Base-by-base conservation (phyloP, 2,329 filamentous ascomycete genomes). In the Paradendryphiella salina region DNA sequence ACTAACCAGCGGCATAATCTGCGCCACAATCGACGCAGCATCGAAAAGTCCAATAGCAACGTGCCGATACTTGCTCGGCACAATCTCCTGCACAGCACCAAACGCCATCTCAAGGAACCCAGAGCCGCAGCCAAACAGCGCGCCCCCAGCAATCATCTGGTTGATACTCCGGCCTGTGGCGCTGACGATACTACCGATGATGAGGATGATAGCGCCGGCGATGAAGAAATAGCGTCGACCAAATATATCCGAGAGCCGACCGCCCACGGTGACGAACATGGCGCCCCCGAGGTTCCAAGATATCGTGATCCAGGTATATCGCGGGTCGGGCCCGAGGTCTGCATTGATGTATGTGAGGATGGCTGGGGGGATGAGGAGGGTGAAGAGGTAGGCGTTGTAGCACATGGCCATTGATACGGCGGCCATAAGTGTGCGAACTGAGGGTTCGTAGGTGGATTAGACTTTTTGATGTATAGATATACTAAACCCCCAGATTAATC, bases 31-130 rank as follows among this genome's bases (percentile, higher is more conserved):
- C 0, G 67, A 66, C 2, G 62, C 63, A 6, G 67, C 65, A 11
- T 73, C 70, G 38, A 73, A 66, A 3, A 71, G 44, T 9, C 73
- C 73, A 35, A 75, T 72, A 3, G 71, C 72, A 17, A 69, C 63
- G 50, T 75, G 67, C n/a, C 74, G 63, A 49, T 70, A 72, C 28
- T 63, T 64, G 48, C 70, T 73, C 7, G 73, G 74, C 21, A 76
- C 68, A 21, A 73, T 70, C 57, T 75, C 74, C 59, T 69, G 64
- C 11, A 68, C 64, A n/a, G 63, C 64, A 28, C 64, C 73, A 55
- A 73, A 77, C 11, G 69, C 65, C 61, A 75, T 70, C 46, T 77
- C 73, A 37, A 74, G 65, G 46, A 76, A 73, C 1, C 74, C 74
- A 15, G 66, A 66, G 4, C 73, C 74, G n/a, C 69, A 63, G 13